Evolutionary conservation across 73 alveolate species (phyloP).

Genomic region (Blepharisma japonicum): DNA sequence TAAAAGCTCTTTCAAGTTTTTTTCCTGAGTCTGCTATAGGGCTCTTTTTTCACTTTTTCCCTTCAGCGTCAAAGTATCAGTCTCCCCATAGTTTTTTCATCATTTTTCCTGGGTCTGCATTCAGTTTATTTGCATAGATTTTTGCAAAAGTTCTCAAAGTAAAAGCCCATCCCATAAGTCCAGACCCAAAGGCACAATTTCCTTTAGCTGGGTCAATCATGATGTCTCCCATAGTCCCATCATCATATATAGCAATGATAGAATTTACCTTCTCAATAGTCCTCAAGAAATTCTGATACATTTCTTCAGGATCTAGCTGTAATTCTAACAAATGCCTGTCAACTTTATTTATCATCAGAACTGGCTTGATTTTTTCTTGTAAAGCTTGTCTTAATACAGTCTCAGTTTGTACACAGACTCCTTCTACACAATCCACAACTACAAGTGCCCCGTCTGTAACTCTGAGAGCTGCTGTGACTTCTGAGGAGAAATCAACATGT

Average conservation of each 20-base stretch:
- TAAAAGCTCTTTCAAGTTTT: constrained; percentile 72
- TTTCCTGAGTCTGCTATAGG: constrained; percentile 50
- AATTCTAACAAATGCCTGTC: constrained; percentile 84
- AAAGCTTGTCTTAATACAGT: constrained; percentile 93
- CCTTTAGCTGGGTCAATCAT: constrained; percentile 75
- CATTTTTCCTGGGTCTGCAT: constrained; percentile 55
- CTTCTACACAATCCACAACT: constrained; percentile 91
- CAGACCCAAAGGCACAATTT: constrained; percentile 91
- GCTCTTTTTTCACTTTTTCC: constrained; percentile 43
- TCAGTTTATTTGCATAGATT: constrained; percentile 67
- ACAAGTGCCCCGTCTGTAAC: constrained; percentile 96
- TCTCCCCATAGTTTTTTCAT: constrained; percentile 87
- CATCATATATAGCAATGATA: constrained; percentile 70
- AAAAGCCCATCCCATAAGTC: constrained; percentile 93
- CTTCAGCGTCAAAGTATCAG: constrained; percentile 60
- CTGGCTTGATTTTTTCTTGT: constrained; percentile 85
- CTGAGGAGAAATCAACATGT: constrained; percentile 94
- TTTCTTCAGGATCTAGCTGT: constrained; percentile 78
- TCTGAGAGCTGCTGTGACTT: constrained; percentile 93
- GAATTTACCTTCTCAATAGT: constrained; percentile 73
- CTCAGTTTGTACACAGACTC: constrained; percentile 91
- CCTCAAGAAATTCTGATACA: constrained; percentile 66
- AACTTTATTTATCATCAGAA: constrained; percentile 88
- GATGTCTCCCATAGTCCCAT: constrained; percentile 55
- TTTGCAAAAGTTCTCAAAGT: constrained; percentile 79